Evolutionary conservation across 2,329 filamentous ascomycete species (phyloP).

Genomic region (Xylaria sp.): DNA sequence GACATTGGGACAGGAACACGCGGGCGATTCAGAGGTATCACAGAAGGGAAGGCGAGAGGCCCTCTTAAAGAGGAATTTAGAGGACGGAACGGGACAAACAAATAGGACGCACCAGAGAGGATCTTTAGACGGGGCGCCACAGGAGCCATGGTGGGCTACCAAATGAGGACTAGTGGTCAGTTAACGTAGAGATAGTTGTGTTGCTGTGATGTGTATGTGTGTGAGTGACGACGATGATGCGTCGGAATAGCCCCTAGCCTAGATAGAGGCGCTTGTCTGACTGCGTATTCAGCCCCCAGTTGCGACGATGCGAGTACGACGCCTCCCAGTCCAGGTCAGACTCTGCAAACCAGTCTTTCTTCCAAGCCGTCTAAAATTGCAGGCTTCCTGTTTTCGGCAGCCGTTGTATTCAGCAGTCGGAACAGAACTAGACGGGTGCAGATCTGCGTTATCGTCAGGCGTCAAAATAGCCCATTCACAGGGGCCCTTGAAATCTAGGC

Average conservation of each 20-base stretch:
- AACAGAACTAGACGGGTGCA: constrained; percentile 43
- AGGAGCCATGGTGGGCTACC: constrained; percentile 66
- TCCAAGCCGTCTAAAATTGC: constrained; percentile 36
- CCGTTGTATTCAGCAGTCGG: constrained; percentile 41
- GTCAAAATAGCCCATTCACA: constrained; percentile 45
- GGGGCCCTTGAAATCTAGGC: constrained; percentile 42
- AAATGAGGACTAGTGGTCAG: constrained; percentile 51
- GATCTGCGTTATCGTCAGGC: constrained; percentile 45
- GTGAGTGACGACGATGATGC: constrained; percentile 46
- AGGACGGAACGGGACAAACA: constrained; percentile 37
- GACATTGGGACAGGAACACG: constrained; percentile 29
- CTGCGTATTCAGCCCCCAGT: constrained; percentile 42
- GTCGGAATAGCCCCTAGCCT: constrained; percentile 46
- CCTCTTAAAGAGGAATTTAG: constrained; percentile 32
- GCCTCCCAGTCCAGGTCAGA: constrained; percentile 41
- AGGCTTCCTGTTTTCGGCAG: constrained; percentile 43
- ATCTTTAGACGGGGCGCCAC: constrained; percentile 69
- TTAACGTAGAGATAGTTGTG: constrained; percentile 41
- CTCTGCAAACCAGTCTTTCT: constrained; percentile 44
- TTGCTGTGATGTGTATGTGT: constrained; percentile 43
- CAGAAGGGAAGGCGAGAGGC: constrained; percentile 33
- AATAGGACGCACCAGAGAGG: constrained; percentile 66
- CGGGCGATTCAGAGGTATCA: constrained; percentile 39
- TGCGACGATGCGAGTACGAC: constrained; percentile 45
- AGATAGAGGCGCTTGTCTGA: constrained; percentile 45